These are phyloP conservation scores for Rosa lucieae DNA, from an alignment of 306 rosid genomes.

Conservation along the genomic window DNA sequence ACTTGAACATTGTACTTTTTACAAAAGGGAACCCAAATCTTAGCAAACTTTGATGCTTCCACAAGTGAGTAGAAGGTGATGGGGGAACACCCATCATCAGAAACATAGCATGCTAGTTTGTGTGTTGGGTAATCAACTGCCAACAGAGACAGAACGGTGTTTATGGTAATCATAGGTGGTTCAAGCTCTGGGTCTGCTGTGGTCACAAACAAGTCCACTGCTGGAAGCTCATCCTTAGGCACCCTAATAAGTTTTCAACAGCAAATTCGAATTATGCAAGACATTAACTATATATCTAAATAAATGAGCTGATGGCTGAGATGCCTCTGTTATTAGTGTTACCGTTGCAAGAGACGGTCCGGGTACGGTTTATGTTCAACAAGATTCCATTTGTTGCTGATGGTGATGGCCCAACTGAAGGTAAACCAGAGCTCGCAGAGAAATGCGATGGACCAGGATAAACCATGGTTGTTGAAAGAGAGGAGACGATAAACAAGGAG, in stretches of 20 bases:
- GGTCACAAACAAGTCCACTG: conserved; percentile 63
- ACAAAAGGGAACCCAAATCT: conserved; percentile 66
- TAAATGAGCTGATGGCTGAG: not conserved
- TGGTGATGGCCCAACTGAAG: conserved; percentile 8
- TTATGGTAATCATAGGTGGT: conserved; percentile 60
- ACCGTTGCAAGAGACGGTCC: conserved; percentile 26
- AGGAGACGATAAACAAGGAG: conserved; percentile 25
- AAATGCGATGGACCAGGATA: conserved; percentile 24
- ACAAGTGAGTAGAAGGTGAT: conserved; percentile 52
- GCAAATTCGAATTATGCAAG: not conserved
- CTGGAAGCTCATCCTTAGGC: conserved; percentile 46
- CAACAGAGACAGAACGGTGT: conserved; percentile 61
- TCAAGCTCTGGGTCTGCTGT: conserved; percentile 60
- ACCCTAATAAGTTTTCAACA: conserved; percentile 24
- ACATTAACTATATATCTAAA: not conserved
- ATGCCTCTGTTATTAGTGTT: not conserved
- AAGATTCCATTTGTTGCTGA: conserved; percentile 29
- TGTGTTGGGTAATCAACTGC: conserved; percentile 68
- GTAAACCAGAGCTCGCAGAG: conserved; percentile 35
- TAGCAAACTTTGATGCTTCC: conserved; percentile 55
- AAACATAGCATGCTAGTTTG: conserved; percentile 73
- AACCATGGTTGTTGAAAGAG: conserved; percentile 15
- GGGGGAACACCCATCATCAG: conserved; percentile 68
- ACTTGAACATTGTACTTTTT: conserved; percentile 44
- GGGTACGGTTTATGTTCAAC: conserved; percentile 23